These are phyloP conservation scores for Backusella tuberculispora DNA, from an alignment of 192 early-diverging fungal species.

Conservation along the genomic window DNA sequence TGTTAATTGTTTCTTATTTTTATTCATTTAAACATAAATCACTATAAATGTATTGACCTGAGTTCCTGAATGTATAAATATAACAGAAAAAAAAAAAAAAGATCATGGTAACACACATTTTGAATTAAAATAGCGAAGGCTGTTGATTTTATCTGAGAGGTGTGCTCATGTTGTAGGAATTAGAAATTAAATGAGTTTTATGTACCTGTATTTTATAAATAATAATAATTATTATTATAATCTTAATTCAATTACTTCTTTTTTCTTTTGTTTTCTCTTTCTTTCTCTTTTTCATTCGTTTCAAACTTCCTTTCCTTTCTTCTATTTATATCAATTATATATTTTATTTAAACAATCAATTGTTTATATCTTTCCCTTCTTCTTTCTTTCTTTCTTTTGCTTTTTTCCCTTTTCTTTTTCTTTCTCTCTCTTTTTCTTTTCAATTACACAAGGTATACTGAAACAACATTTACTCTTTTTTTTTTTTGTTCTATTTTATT, in stretches of 20 bases:
- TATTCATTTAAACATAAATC: no score
- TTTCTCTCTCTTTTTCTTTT: background rate
- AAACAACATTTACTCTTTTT: background rate
- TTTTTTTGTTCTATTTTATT: background rate
- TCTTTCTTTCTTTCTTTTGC: background rate
- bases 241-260: no score
- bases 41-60: no score
- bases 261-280: background rate
- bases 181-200: background rate
- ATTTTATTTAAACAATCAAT: background rate
- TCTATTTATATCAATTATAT: background rate
- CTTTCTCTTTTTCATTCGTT: background rate
- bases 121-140: background rate
- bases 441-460: no score
- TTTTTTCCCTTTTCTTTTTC: background rate
- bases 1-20: no score
- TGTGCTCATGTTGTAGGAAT: background rate
- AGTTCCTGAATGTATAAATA: no score
- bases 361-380: background rate
- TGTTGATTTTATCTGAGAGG: background rate
- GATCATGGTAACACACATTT: background rate
- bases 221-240: no score
- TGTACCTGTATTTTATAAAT: conserved; percentile 3
- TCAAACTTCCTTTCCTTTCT: background rate
- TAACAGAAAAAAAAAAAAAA: no score